A percentile compares a stretch with the other conserved stretches of the same genome.
Evolutionary conservation across 495 filamentous ascomycete genomes (phyloP).

Genomic region (Chaetomium fimeti): DNA sequence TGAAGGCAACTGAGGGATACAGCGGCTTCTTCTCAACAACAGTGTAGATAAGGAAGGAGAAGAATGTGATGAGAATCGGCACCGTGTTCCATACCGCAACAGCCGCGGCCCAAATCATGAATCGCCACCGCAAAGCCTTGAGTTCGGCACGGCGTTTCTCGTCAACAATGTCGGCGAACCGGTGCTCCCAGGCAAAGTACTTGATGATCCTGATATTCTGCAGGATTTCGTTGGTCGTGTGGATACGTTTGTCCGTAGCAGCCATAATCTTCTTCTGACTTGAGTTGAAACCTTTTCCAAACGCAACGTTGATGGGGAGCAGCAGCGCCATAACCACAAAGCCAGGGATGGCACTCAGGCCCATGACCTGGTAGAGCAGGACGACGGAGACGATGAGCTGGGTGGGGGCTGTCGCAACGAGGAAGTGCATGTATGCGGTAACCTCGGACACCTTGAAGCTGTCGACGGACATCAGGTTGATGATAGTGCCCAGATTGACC

Average conservation of each 20-base stretch:
- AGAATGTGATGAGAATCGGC: slow-evolving; percentile 91
- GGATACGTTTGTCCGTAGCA: slow-evolving; percentile 93
- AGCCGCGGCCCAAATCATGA: slow-evolving; percentile 86
- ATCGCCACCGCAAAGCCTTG: slow-evolving; percentile 71
- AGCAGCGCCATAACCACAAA: slow-evolving; percentile 88
- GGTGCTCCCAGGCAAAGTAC: slow-evolving; percentile 97
- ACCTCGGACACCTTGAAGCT: slow-evolving; percentile 97
- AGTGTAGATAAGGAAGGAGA: slow-evolving; percentile 92
- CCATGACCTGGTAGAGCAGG: slow-evolving; percentile 85
- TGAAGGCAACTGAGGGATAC: slow-evolving; percentile 92
- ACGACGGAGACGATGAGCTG: slow-evolving; percentile 68
- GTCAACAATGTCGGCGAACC: slow-evolving; percentile 81
- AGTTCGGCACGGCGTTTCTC: slow-evolving; percentile 83
- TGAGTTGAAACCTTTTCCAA: slow-evolving; percentile 77
- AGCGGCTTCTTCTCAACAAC: slow-evolving; percentile 84
- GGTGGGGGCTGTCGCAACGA: slow-evolving; percentile 81
- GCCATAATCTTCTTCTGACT: slow-evolving; percentile 89
- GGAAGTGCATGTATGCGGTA: slow-evolving; percentile 86
- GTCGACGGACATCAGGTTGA: slow-evolving; percentile 98
- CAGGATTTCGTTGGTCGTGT: slow-evolving; percentile 93
- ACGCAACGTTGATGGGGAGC: slow-evolving; percentile 81
- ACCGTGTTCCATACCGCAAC: slow-evolving; percentile 96
- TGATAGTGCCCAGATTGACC: slow-evolving; percentile 92
- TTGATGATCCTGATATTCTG: slow-evolving; percentile 99
- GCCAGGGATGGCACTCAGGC: slow-evolving; percentile 89